Conservation (phyloP, 192 early-diverging fungal species). For the Dimargaris xerosporica region DNA sequence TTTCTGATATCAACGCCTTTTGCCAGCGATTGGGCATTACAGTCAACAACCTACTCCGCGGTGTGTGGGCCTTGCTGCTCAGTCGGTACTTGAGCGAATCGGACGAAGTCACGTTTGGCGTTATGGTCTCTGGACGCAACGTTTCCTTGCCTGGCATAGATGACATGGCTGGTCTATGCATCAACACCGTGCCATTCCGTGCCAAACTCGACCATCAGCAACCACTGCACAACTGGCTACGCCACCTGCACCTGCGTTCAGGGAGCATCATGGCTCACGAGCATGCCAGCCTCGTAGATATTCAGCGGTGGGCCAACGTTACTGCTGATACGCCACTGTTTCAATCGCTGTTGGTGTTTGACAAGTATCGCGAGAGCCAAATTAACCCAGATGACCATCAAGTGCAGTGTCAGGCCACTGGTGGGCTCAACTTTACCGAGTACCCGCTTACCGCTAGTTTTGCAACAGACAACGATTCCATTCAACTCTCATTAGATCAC, state of each 20-base stretch:
- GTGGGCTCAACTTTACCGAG: neutral
- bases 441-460: neutral
- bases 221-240: neutral
- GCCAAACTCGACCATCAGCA: neutral
- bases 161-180: constrained; percentile 3
- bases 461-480: neutral
- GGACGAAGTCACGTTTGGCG: constrained; percentile 10
- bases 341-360: neutral
- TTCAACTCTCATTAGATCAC: neutral
- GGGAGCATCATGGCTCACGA: neutral
- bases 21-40: neutral
- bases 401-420: neutral
- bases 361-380: neutral
- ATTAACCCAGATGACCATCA: neutral
- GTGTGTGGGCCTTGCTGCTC: neutral
- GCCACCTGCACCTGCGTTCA: neutral
- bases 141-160: constrained; percentile 9
- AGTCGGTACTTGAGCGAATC: constrained; percentile 1
- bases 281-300: constrained; percentile 6
- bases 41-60: constrained; percentile 5
- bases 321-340: neutral
- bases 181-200: constrained; percentile 9
- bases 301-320: neutral
- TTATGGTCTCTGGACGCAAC: neutral
- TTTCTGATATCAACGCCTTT: neutral